phyloP scores from a whole-genome alignment of 495 filamentous ascomycete species.

The Penicillium silybi region DNA sequence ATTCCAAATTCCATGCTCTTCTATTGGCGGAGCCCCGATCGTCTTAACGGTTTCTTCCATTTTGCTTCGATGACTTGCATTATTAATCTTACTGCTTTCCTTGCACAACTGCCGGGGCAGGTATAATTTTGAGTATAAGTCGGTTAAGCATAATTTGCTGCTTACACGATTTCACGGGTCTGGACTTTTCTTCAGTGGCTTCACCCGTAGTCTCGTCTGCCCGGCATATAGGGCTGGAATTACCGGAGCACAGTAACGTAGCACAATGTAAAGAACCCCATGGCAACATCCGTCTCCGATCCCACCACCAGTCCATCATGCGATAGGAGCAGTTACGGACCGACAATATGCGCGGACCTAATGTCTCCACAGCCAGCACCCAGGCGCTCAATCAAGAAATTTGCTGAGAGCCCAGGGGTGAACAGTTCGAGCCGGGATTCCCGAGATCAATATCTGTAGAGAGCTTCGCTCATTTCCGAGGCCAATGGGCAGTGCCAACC shows the following conservation, averaged over 20 bases:
- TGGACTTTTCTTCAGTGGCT: not conserved
- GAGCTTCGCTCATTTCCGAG: not conserved
- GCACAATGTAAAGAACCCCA: not conserved
- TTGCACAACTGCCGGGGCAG: not conserved
- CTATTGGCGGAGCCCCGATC: not conserved
- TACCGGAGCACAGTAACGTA: not conserved
- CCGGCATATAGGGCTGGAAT: not conserved
- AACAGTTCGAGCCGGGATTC: not conserved
- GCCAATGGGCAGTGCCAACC: not conserved
- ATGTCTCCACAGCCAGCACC: not conserved
- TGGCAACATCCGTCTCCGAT: not conserved
- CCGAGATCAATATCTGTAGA: not conserved
- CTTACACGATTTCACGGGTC: not conserved
- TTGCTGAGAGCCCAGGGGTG: not conserved
- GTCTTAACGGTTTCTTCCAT: not conserved
- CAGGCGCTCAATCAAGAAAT: not conserved
- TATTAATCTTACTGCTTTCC: not conserved
- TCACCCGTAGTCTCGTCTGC: not conserved
- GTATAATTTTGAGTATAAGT: not conserved
- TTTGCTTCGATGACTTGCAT: not conserved
- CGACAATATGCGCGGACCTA: not conserved
- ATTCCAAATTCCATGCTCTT: not conserved
- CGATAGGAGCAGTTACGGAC: not conserved
- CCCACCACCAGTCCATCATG: not conserved
- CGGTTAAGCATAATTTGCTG: not conserved